phyloP scores from a whole-genome alignment of 106 monocot genomes.

The Alisma plantagoaquatica region DNA sequence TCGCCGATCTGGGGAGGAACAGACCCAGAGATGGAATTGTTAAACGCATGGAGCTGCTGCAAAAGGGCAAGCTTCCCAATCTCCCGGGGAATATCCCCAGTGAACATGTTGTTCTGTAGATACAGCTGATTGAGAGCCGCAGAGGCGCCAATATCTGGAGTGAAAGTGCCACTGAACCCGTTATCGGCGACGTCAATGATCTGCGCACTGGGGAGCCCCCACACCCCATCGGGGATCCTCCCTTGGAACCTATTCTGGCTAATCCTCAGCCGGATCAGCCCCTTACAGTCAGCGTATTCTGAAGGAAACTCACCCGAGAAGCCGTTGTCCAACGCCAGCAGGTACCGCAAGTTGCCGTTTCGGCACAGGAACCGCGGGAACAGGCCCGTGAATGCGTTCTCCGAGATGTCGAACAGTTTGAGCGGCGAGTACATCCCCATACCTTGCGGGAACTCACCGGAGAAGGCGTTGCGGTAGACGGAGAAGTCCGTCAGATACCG shows the following conservation, averaged over 20 bases:
- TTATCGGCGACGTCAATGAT: conserved; percentile 71
- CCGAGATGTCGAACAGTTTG: conserved; percentile 69
- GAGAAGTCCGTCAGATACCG: conserved; percentile 35
- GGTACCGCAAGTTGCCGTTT: conserved; percentile 34
- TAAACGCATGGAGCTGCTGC: conserved; percentile 44
- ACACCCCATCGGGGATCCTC: conserved; percentile 39
- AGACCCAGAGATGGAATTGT: conserved; percentile 51
- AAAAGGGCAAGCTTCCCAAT: conserved; percentile 40
- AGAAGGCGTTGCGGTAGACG: conserved; percentile 55
- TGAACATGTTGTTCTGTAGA: conserved; percentile 62
- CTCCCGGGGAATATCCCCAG: conserved; percentile 41
- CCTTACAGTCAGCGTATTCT: conserved; percentile 46
- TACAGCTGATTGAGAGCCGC: conserved; percentile 38
- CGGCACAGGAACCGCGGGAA: conserved; percentile 70
- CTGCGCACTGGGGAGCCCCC: conserved; percentile 51
- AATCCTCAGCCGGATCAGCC: conserved; percentile 52
- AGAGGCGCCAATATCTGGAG: conserved; percentile 46
- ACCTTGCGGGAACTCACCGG: conserved; percentile 52
- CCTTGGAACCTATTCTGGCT: conserved; percentile 54
- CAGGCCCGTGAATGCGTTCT: conserved; percentile 57
- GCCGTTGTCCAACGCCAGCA: conserved; percentile 65
- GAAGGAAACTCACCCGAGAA: conserved; percentile 75
- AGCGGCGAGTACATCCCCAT: conserved; percentile 63
- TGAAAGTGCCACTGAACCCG: conserved; percentile 40
- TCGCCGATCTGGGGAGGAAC: conserved; percentile 47